Conservation (phyloP, 192 early-diverging fungal genomes). For the Backusella psychrophila region DNA sequence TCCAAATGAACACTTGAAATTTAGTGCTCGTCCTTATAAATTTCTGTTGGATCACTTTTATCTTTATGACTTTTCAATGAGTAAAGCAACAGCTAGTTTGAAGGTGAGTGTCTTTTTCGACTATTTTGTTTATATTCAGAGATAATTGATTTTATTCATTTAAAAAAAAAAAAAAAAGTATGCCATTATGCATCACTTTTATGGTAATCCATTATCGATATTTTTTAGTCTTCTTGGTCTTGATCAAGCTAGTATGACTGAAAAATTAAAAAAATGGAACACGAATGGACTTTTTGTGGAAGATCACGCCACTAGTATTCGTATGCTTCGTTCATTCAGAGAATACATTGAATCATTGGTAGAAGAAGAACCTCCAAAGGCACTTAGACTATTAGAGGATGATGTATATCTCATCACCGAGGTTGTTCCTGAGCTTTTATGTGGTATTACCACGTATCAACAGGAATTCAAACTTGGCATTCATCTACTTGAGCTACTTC, state of each 20-base stretch:
- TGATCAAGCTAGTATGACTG: neutral
- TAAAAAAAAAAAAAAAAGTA: conserved; percentile 51
- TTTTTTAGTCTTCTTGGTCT: conserved; percentile 15
- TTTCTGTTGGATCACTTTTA: conserved; percentile 79
- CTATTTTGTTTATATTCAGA: neutral
- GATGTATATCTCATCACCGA: conserved; percentile 55
- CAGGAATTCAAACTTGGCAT: conserved; percentile 59
- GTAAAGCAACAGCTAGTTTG: conserved; percentile 65
- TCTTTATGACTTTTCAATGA: conserved; percentile 79
- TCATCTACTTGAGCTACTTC: conserved; percentile 55
- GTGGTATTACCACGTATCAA: conserved; percentile 54
- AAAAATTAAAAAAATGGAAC: conserved; percentile 6
- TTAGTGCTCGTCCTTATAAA: conserved; percentile 71
- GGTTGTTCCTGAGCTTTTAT: conserved; percentile 49
- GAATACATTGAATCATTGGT: conserved; percentile 45
- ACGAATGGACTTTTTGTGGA: conserved; percentile 30
- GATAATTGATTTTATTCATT: neutral
- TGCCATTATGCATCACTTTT: conserved; percentile 84
- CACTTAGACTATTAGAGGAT: conserved; percentile 51
- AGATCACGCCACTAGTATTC: conserved; percentile 61
- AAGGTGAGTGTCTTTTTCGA: conserved; percentile 45
- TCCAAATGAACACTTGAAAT: conserved; percentile 46
- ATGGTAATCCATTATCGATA: conserved; percentile 75
- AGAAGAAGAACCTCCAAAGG: conserved; percentile 38
- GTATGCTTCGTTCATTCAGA: conserved; percentile 72